phyloP scores from a whole-genome alignment of 495 filamentous ascomycete species.

The Apodospora peruviana region DNA sequence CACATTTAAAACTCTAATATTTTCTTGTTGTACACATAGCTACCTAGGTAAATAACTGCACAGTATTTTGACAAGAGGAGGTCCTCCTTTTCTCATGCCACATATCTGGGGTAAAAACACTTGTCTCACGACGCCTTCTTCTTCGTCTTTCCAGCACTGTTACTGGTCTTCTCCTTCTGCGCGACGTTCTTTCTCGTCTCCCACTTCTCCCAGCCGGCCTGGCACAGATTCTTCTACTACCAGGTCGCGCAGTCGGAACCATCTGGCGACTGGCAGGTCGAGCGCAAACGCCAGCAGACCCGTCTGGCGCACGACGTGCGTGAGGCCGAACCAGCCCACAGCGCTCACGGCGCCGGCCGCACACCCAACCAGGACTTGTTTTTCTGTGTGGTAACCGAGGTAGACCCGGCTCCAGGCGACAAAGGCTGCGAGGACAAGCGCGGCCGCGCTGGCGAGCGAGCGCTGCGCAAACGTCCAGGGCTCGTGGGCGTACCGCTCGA shows the following conservation, averaged over 20 bases:
- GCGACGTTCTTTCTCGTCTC: conserved; percentile 34
- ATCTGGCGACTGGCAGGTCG: conserved; percentile 57
- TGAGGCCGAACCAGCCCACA: conserved; percentile 71
- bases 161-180: too few species aligned
- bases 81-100: too few species aligned
- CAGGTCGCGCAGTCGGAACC: conserved; percentile 72
- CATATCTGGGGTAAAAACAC: too few species aligned
- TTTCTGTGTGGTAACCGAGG: conserved; percentile 85
- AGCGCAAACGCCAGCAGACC: conserved; percentile 64
- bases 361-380: conserved; percentile 78
- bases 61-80: too few species aligned
- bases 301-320: conserved; percentile 53
- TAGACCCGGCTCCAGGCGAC: conserved; percentile 84
- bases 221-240: conserved; percentile 79
- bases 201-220: conserved; percentile 94
- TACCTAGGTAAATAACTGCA: too few species aligned
- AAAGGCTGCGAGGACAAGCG: conserved; percentile 53
- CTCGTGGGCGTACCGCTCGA: conserved; percentile 34
- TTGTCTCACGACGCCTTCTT: too few species aligned
- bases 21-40: too few species aligned
- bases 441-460: conserved; percentile 48
- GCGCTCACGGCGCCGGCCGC: conserved; percentile 67
- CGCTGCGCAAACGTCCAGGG: conserved; percentile 56
- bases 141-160: too few species aligned
- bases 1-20: too few species aligned